A percentile compares a stretch with the other conserved stretches of the same genome.
These are phyloP conservation scores for Cryptococcus wingfieldii DNA, from an alignment of 1,284 basidiomycete genomes.

Conservation along the genomic window DNA sequence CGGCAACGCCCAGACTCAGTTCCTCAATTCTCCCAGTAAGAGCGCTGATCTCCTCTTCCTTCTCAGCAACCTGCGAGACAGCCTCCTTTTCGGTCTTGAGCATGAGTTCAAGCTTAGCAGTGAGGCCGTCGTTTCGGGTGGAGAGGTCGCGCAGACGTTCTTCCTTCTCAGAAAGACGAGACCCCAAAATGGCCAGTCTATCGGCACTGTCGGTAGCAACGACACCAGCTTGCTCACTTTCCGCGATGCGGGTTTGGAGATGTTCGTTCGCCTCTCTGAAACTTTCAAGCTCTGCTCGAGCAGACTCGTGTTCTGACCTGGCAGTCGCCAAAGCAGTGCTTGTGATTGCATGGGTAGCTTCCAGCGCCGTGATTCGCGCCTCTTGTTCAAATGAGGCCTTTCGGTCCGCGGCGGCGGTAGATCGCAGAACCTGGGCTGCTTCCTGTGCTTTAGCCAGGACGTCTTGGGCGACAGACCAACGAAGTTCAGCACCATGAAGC, in stretches of 20 bases:
- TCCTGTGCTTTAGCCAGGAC: not conserved
- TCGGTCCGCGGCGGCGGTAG: not conserved
- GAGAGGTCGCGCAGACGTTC: constrained; percentile 6
- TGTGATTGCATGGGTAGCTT: constrained; percentile 1
- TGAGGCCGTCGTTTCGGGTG: constrained; percentile 4
- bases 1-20: constrained; percentile 2
- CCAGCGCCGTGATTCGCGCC: not conserved
- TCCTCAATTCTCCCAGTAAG: constrained; percentile 1
- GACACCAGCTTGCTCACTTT: constrained; percentile 1
- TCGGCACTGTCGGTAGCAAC: not conserved
- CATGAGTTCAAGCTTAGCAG: constrained; percentile 3
- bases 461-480: not conserved
- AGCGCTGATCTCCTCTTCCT: not conserved
- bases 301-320: not conserved
- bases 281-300: constrained; percentile 1
- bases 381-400: not conserved
- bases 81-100: not conserved
- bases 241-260: constrained; percentile 5
- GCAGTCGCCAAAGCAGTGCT: constrained; percentile 1
- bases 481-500: not conserved
- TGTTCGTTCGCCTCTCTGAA: not conserved
- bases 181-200: constrained; percentile 4
- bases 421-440: not conserved
- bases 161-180: constrained; percentile 10
- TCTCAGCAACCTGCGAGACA: not conserved